Conservation (phyloP, 805 yeast species). For the Wickerhamiella slavikovae region DNA sequence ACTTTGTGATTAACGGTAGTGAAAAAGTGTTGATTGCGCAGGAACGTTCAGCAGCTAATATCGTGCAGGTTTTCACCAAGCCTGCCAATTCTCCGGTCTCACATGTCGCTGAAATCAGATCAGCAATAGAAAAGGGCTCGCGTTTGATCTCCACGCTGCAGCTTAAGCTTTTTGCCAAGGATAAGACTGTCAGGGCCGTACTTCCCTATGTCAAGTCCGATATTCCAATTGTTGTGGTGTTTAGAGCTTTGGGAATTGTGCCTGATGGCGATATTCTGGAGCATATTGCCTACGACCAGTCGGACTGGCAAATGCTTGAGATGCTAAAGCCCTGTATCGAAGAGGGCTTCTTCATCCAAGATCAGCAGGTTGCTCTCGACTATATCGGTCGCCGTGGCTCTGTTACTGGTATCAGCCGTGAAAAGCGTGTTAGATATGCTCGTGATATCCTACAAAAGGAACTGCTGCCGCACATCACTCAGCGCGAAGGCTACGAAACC, state of each 20-base stretch:
- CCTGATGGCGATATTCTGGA: conserved; percentile 98
- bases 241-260: conserved; percentile 93
- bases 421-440: conserved; percentile 95
- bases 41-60: conserved; percentile 95
- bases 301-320: conserved; percentile 99
- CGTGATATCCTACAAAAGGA: conserved; percentile 92
- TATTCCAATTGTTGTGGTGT: conserved; percentile 89
- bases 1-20: conserved; percentile 93
- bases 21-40: conserved; percentile 97
- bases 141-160: conserved; percentile 86
- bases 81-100: conserved; percentile 94
- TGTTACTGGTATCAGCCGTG: conserved; percentile 87
- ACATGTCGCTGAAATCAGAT: conserved; percentile 89
- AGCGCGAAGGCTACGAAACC: conserved; percentile 90
- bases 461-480: conserved; percentile 90
- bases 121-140: conserved; percentile 94
- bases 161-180: conserved; percentile 72
- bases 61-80: conserved; percentile 94
- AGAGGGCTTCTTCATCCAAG: conserved; percentile 96
- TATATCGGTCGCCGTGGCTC: conserved; percentile 97
- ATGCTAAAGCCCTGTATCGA: conserved; percentile 98
- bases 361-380: conserved; percentile 93
- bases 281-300: conserved; percentile 93
- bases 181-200: conserved; percentile 76
- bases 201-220: conserved; percentile 92